Evolutionary conservation across 2,329 filamentous ascomycete genomes (phyloP), one percentile per base, ranked within the genome.

Genomic region (Pyrenophora seminiperda): DNA sequence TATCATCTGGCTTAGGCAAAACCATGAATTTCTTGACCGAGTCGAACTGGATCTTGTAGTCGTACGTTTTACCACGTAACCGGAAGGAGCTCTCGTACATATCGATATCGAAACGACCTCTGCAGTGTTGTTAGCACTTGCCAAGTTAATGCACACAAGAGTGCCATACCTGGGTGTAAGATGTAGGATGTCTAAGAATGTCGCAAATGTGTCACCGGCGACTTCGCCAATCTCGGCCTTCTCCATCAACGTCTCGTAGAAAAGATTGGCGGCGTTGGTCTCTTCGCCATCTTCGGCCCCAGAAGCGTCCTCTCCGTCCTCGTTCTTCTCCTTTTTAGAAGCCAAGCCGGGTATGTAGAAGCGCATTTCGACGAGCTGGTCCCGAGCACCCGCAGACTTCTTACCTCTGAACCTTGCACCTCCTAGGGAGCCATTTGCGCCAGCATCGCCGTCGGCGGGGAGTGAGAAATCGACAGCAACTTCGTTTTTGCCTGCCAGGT

Each of bases 41-140:
- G 50, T 97, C 90, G 76, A 97, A 99, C 73, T 97, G 91, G 61
- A 99, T 97, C 83, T 99, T 99, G 85, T 99, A 99, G 79, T 99
- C 95, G 80, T 99, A 99, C 18, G 94, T 99, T 79, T 99, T 99
- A 68, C 94, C 94, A 60, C 94, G 93, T 55, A 99, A 83, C 56
- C 94, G 89, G 83, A 99, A 97, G 2, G 94, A 97, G 13, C 86
- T 88, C 75, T 97, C 94, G 82, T 99, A 99, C 89, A 99, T 96
- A 75, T 99, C 94, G 77, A 99, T 96, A 74, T 97, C 94, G 81
- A 99, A 99, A 62, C 94, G 93, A 73, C 94, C 95, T 89, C 94
- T 92, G 75, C 54, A 52, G 74, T 57, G 75, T 67, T 36, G 30
- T 52, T 48, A 55, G 36, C 50, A 17, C 15, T 9, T n/a, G 7